Evolutionary conservation across 2,329 filamentous ascomycete genomes (phyloP), one percentile per base, ranked within the genome.

Genomic region (Myriosclerotinia duriaeana): DNA sequence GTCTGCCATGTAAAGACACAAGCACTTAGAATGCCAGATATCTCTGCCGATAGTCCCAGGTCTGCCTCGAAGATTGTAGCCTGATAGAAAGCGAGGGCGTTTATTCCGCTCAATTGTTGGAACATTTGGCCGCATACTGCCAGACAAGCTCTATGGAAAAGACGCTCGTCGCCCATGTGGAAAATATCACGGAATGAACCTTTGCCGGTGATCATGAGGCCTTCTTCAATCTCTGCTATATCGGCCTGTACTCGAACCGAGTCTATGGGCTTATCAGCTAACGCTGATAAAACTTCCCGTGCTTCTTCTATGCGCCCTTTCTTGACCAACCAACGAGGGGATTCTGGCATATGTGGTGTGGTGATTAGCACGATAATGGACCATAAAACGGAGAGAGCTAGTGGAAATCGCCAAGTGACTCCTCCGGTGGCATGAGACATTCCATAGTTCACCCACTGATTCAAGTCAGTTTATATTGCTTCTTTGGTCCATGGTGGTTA

Each of bases 401-500:
- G 78, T 0, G 87, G 87, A 73, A 89, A 88, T 2, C 87, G 80
- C 87, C 87, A 86, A 0, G 80, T 77, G 34, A 84, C 79, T 14
- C 80, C 80, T 56, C 79, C 79, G 1, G 78, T 81, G 79, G 70
- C 84, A 86, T 3, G 81, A 83, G 69, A 86, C 79, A 26, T 60
- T 44, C 84, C 85, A 53, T 85, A 82, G 69, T 87, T 84, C 56
- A 88, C 79, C 85, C 85, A 88, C 75, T 87, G 87, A 5, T 40
- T 53, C 9, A 54, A 44, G 55, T 65, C 53, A 65, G 63, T n/a
- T 52, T 59, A 14, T 48, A 12, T 38, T 61, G 34, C 58, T 50
- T 61, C 4, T 61, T 48, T 38, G n/a, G 34, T 5, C 44, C 44
- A 26, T 56, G 63, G 46, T 59, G 34, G 30, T 48, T 56, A 22